A percentile compares a stretch with the other conserved stretches of the same genome.
Evolutionary conservation across 2,329 filamentous ascomycete species (phyloP).

Genomic region (Rhinocladiella similis): DNA sequence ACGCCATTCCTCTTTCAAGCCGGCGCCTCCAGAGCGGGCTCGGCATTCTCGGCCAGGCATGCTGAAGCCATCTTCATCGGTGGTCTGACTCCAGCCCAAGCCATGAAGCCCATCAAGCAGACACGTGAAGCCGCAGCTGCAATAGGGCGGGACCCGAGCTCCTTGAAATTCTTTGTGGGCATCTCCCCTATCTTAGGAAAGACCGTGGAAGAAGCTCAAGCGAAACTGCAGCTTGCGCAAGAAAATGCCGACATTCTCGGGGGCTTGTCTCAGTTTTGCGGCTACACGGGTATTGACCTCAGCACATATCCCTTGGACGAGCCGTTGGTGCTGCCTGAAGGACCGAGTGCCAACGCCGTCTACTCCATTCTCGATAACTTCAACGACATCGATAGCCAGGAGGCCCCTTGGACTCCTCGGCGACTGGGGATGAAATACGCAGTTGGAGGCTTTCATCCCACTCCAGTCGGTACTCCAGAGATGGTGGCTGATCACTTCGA

Average conservation of each 20-base stretch:
- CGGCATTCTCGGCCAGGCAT: constrained; percentile 56
- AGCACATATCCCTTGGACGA: constrained; percentile 58
- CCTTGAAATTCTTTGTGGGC: constrained; percentile 56
- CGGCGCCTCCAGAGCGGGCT: constrained; percentile 59
- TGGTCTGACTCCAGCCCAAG: constrained; percentile 58
- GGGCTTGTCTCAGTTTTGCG: constrained; percentile 56
- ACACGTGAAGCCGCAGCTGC: constrained; percentile 54
- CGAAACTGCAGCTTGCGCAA: constrained; percentile 52
- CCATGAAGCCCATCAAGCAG: constrained; percentile 49
- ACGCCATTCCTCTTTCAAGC: constrained; percentile 61
- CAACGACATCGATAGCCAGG: constrained; percentile 28
- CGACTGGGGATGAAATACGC: constrained; percentile 46
- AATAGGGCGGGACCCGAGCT: constrained; percentile 55
- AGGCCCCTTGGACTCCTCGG: constrained; percentile 39
- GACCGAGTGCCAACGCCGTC: constrained; percentile 50
- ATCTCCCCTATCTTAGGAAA: constrained; percentile 51
- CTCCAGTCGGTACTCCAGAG: constrained; percentile 56
- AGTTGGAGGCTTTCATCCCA: constrained; percentile 51
- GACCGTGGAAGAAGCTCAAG: constrained; percentile 54
- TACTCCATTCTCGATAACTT: constrained; percentile 38
- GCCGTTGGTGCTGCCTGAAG: constrained; percentile 57
- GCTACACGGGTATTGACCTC: constrained; percentile 63
- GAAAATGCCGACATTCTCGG: constrained; percentile 55
- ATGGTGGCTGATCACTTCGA: constrained; percentile 68
- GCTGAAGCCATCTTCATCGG: constrained; percentile 63